Evolutionary conservation across 1,139 yeast genomes (phyloP).

Genomic region (Magnusiomyces suaveolens): DNA sequence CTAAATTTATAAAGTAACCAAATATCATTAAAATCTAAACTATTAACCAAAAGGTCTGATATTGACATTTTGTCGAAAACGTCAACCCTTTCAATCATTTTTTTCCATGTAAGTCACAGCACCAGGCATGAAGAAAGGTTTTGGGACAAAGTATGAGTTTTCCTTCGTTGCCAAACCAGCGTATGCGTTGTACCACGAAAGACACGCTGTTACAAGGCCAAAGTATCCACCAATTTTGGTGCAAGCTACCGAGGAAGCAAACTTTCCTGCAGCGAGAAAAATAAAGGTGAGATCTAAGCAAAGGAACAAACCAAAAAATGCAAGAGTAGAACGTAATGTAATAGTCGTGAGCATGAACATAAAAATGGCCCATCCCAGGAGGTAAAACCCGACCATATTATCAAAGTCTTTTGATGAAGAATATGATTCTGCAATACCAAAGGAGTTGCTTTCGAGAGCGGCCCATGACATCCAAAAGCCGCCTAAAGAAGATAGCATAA

Average conservation of each 20-base stretch:
- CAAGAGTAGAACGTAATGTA: slow-evolving; percentile 72
- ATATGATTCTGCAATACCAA: slow-evolving; percentile 59
- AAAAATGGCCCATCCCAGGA: slow-evolving; percentile 73
- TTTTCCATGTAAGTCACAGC: slow-evolving; percentile 15
- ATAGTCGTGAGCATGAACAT: slow-evolving; percentile 57
- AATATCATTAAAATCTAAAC: too few relatives aligned
- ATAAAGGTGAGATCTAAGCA: slow-evolving; percentile 58
- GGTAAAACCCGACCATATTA: slow-evolving; percentile 62
- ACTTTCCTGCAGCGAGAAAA: slow-evolving; percentile 53
- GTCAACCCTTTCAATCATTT: too few relatives aligned
- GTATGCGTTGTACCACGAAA: slow-evolving; percentile 84
- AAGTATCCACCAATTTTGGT: slow-evolving; percentile 69
- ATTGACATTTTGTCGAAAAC: too few relatives aligned
- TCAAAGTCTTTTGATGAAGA: slow-evolving; percentile 35
- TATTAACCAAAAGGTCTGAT: too few relatives aligned
- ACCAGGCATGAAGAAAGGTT: slow-evolving; percentile 37
- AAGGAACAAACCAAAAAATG: slow-evolving; percentile 60
- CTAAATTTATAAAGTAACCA: too few relatives aligned
- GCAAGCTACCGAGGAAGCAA: slow-evolving; percentile 35
- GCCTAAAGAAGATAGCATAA: slow-evolving; percentile 70
- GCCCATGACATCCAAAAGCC: slow-evolving; percentile 82
- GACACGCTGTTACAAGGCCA: slow-evolving; percentile 68
- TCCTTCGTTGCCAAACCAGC: slow-evolving; percentile 74
- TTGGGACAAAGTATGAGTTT: slow-evolving; percentile 56
- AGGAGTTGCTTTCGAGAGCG: slow-evolving; percentile 61